phyloP scores from a whole-genome alignment of 1,139 yeast species.

The Debaryomyces sp. region DNA sequence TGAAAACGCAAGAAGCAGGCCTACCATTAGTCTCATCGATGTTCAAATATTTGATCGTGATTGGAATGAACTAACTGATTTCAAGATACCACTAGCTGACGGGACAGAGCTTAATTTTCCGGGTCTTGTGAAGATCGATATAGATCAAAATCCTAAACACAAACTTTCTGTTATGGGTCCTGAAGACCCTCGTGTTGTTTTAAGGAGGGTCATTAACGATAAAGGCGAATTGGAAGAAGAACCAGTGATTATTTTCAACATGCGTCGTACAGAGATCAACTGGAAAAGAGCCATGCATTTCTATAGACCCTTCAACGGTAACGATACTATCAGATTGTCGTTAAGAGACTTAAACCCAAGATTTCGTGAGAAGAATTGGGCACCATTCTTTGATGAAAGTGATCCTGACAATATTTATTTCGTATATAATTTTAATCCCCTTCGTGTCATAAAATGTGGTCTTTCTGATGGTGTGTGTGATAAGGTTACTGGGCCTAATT shows the following conservation, averaged over 20 bases:
- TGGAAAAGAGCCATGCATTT: slow-evolving; percentile 18
- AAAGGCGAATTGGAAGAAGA: slow-evolving; percentile 14
- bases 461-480: slow-evolving; percentile 18
- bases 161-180: slow-evolving; percentile 14
- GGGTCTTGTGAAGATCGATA: slow-evolving; percentile 11
- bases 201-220: slow-evolving; percentile 10
- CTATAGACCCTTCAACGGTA: slow-evolving; percentile 13
- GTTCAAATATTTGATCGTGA: slow-evolving; percentile 18
- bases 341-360: slow-evolving; percentile 11
- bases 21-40: slow-evolving; percentile 18
- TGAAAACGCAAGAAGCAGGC: slow-evolving; percentile 12
- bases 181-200: slow-evolving; percentile 18
- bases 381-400: slow-evolving; percentile 15
- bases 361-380: slow-evolving; percentile 19
- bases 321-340: slow-evolving; percentile 10
- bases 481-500: slow-evolving; percentile 17
- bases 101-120: slow-evolving; percentile 11
- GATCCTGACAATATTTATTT: slow-evolving; percentile 16
- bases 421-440: slow-evolving; percentile 22
- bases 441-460: slow-evolving; percentile 18
- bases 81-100: slow-evolving; percentile 6
- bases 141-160: slow-evolving; percentile 13
- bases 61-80: slow-evolving; percentile 17
- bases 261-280: slow-evolving; percentile 14
- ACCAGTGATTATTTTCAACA: slow-evolving; percentile 16